These are phyloP conservation scores for Fusarium pseudocircinatum DNA, from an alignment of 2,329 filamentous ascomycete species.

Conservation along the genomic window DNA sequence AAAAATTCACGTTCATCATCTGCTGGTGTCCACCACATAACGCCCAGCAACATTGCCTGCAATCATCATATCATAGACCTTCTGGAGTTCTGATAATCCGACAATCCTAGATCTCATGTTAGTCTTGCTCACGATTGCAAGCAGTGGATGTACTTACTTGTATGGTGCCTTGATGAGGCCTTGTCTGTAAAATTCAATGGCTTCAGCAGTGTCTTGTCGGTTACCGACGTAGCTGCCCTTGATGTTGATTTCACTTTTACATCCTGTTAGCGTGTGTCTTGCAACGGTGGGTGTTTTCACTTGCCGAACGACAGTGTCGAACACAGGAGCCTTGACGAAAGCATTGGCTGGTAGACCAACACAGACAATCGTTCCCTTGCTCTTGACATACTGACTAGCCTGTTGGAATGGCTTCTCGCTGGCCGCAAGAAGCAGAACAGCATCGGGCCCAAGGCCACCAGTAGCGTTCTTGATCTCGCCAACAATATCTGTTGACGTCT, in stretches of 20 bases:
- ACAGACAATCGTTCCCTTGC: slow-evolving; percentile 81
- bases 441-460: slow-evolving; percentile 83
- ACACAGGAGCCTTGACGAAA: slow-evolving; percentile 82
- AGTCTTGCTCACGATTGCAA: not conserved
- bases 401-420: slow-evolving; percentile 92
- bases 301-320: slow-evolving; percentile 75
- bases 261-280: not conserved
- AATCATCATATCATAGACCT: slow-evolving; percentile 78
- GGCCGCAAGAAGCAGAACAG: slow-evolving; percentile 84
- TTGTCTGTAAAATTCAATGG: slow-evolving; percentile 83
- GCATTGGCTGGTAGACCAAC: slow-evolving; percentile 87
- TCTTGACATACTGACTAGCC: slow-evolving; percentile 83
- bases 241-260: slow-evolving; percentile 79
- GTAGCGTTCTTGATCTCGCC: slow-evolving; percentile 76
- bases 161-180: slow-evolving; percentile 85
- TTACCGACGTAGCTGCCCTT: slow-evolving; percentile 92
- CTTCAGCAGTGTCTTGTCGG: slow-evolving; percentile 83
- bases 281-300: not conserved
- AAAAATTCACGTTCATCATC: slow-evolving; percentile 47
- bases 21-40: slow-evolving; percentile 77
- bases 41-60: slow-evolving; percentile 74
- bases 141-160: slow-evolving; percentile 57
- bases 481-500: slow-evolving; percentile 76
- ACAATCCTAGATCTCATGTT: slow-evolving; percentile 57
- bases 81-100: slow-evolving; percentile 78